Base-by-base conservation (phyloP, 1,139 yeast genomes). In the Kodamaea sp. region DNA sequence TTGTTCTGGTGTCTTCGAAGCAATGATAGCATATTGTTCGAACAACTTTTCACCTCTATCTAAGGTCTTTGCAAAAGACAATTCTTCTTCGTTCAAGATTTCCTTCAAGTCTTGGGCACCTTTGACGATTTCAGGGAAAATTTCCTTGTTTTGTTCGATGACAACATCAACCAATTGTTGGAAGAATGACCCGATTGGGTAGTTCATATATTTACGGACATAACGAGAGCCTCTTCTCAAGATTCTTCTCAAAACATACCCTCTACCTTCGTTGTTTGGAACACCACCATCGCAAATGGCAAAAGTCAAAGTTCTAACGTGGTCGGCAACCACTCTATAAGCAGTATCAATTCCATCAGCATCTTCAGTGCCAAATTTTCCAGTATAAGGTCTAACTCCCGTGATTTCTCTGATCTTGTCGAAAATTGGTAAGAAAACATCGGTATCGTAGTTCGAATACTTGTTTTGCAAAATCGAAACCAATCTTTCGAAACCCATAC, bases 251-350 rank as follows among this genome's bases (percentile, higher is more conserved):
- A 92, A 72, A 30, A 92, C 99, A 57, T 92, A 92, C 52, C 99
- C 99, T 69, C 98, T 84, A 55, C 99, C 99, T 62, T 92, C 98
- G 58, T 90, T 92, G 67, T 92, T 92, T 57, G 99, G 99, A 41
- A 94, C 97, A 55, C 98, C 98, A 55, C 99, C 99, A 63, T 92
- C 99, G 36, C 96, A 86, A 48, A 92, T 77, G 39, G 99, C 97
- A 64, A 92, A 87, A 3, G 96, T 87, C 59, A 94, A 75, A 26
- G 99, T 92, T 69, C 99, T 82, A 32, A 92, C 97, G 62, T 92
- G 99, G 65, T 92, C 99, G 41, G 98, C 98, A 55, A 92, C 78
- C 34, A 92, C 98, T 65, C 99, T 80, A 71, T 94, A 92, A 42
- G 98, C 97, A 36, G 97, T 92, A 61, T 92, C 99, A 49, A 92